These are phyloP conservation scores for Aspergillus sergii DNA, from an alignment of 2,329 filamentous ascomycete genomes.

Conservation along the genomic window DNA sequence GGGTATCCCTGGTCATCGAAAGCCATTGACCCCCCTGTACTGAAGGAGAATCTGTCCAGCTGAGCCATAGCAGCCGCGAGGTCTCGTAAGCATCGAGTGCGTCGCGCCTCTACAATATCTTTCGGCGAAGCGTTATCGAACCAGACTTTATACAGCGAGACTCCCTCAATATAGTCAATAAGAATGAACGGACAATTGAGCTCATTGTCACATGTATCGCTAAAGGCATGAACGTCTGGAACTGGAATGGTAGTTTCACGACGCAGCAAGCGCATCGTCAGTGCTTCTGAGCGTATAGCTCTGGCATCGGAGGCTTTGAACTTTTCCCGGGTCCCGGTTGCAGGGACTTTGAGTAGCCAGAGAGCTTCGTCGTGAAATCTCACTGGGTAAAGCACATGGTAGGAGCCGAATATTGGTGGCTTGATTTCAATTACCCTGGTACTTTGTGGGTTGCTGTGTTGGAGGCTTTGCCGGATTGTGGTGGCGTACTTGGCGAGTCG, in stretches of 20 bases:
- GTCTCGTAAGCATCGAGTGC: slow-evolving; percentile 18
- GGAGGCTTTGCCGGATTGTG: neutral
- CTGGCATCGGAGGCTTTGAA: neutral
- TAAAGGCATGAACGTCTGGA: slow-evolving; percentile 33
- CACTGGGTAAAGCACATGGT: neutral
- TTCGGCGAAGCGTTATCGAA: slow-evolving; percentile 15
- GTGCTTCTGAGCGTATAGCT: slow-evolving; percentile 25
- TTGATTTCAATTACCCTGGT: neutral
- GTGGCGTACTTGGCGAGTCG: neutral
- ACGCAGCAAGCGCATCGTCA: slow-evolving; percentile 33
- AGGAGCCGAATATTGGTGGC: neutral
- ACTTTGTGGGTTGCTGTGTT: neutral
- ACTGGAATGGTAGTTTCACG: slow-evolving; percentile 33
- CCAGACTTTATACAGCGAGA: slow-evolving; percentile 30
- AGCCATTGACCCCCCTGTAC: slow-evolving; percentile 7
- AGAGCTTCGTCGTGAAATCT: neutral
- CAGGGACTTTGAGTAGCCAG: slow-evolving; percentile 1
- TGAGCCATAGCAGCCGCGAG: slow-evolving; percentile 25
- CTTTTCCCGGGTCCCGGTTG: neutral
- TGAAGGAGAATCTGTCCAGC: slow-evolving; percentile 21
- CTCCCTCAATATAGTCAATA: slow-evolving; percentile 27
- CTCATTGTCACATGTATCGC: slow-evolving; percentile 21
- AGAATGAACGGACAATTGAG: slow-evolving; percentile 29
- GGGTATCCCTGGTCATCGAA: slow-evolving; percentile 17
- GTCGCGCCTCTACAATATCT: slow-evolving; percentile 1